Conservation (phyloP, 345 rosid genomes). For the Salix arbutifolia region DNA sequence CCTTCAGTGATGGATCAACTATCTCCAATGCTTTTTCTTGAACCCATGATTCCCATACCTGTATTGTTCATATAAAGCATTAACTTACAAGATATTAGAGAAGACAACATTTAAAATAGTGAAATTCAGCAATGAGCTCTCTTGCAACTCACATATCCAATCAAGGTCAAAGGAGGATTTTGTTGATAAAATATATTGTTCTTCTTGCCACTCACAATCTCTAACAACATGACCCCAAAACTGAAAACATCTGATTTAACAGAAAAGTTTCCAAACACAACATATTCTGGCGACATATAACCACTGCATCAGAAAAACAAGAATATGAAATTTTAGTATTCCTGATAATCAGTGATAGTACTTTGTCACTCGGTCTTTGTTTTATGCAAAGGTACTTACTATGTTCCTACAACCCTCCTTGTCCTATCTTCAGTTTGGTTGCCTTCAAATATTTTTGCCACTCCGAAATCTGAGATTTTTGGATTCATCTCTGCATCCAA, state of each 20-base stretch:
- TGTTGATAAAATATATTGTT: conserved; percentile 6
- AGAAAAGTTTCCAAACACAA: conserved; percentile 11
- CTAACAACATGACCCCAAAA: conserved; percentile 12
- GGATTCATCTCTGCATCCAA: conserved; percentile 48
- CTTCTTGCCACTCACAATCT: conserved; percentile 8
- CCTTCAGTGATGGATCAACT: neutral
- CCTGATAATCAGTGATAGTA: neutral
- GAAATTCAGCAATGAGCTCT: neutral
- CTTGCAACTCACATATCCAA: conserved; percentile 10
- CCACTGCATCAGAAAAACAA: neutral
- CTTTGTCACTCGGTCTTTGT: no score
- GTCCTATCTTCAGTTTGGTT: conserved; percentile 52
- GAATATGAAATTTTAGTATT: neutral
- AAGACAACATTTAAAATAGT: neutral
- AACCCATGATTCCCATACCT: conserved; percentile 2
- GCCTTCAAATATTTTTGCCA: conserved; percentile 50
- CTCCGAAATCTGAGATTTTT: conserved; percentile 63
- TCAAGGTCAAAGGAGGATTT: conserved; percentile 6
- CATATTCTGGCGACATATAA: neutral
- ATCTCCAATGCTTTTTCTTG: neutral
- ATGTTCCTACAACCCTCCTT: conserved; percentile 62
- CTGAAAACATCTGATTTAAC: conserved; percentile 23
- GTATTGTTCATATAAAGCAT: neutral
- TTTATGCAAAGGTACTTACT: conserved; percentile 33
- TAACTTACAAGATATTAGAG: neutral